Base-by-base conservation (phyloP, 768 basidiomycete genomes). In the Pleurotus cornucopiae region DNA sequence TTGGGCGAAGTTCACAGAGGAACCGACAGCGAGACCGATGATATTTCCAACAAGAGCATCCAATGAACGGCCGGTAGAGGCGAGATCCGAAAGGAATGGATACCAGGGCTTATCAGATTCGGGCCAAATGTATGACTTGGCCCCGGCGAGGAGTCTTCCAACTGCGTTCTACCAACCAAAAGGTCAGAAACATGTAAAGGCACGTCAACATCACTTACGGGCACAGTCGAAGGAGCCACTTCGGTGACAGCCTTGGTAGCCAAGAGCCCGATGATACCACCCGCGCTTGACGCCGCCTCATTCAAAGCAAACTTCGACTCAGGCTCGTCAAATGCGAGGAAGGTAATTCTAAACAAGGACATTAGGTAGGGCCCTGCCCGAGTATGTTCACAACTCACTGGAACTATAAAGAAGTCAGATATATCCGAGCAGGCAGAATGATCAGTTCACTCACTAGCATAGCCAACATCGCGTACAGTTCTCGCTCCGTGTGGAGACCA, bases 1-100 rank as follows among this genome's bases (percentile, higher is more conserved):
- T 59, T 82, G 79, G 0, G 77, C 74, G 46, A 72, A 72, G 62
- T 75, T 77, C 23, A 78, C 76, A 1, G 75, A 73, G n/a, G 73
- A 72, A 0, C 75, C 72, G 12, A 82, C 73, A 2, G 77, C 76
- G 5, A 83, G 66, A 1, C 79, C 76, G 6, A 84, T 57, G 6
- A 79, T 71, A 25, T 71, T 71, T 9, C 75, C 75, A 9, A 78
- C 66, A 16, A 81, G 56, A 46, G 77, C 71, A 23, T 78, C 71
- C n/a, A 73, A 55, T 9, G 74, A 74, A 7, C 70, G 65, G 2
- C 72, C 71, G 7, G 71, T 67, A 4, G 64, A 66, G 1, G 69
- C 65, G 13, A 82, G 63, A 14, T 66, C 63, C 34, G 63, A 64
- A 26, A 80, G 64, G 70, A 81, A 77, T 0, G 67, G 64, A 57